These are phyloP conservation scores for Aspergillus viridinutans DNA, from an alignment of 2,329 filamentous ascomycete genomes.

Conservation along the genomic window DNA sequence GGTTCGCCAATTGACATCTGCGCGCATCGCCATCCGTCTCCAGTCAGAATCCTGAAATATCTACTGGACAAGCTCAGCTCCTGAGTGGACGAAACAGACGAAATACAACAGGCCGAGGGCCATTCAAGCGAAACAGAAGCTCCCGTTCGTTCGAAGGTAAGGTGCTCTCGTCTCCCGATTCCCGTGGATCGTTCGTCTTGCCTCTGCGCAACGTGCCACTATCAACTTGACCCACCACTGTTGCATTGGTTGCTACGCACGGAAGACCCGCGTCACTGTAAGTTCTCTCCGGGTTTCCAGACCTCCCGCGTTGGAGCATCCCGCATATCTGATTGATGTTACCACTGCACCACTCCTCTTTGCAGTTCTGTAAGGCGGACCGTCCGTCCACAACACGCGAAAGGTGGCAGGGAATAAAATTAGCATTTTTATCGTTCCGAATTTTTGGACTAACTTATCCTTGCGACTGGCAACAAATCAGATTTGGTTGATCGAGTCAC, in stretches of 20 bases:
- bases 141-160: not conserved
- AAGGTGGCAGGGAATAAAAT: slow-evolving; percentile 6
- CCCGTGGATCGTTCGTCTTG: slow-evolving; percentile 9
- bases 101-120: slow-evolving; percentile 12
- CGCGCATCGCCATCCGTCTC: slow-evolving; percentile 24
- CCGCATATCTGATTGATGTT: slow-evolving; percentile 25
- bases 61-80: slow-evolving; percentile 10
- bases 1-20: slow-evolving; percentile 38
- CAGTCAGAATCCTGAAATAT: slow-evolving; percentile 19
- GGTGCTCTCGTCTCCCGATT: slow-evolving; percentile 3
- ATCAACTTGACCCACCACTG: slow-evolving; percentile 27
- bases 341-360: slow-evolving; percentile 14
- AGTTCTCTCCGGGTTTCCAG: slow-evolving; percentile 13
- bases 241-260: slow-evolving; percentile 14
- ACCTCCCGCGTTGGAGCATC: slow-evolving; percentile 9
- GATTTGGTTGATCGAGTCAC: slow-evolving; percentile 2
- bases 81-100: slow-evolving; percentile 2
- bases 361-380: slow-evolving; percentile 12
- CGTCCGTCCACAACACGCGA: slow-evolving; percentile 8
- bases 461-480: slow-evolving; percentile 11
- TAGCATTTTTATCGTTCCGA: not conserved
- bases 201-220: slow-evolving; percentile 28
- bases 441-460: slow-evolving; percentile 1
- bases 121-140: slow-evolving; percentile 14
- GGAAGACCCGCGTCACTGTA: slow-evolving; percentile 17